Conservation (phyloP, 2,329 filamentous ascomycete species). For the Furcasterigmium furcatum region DNA sequence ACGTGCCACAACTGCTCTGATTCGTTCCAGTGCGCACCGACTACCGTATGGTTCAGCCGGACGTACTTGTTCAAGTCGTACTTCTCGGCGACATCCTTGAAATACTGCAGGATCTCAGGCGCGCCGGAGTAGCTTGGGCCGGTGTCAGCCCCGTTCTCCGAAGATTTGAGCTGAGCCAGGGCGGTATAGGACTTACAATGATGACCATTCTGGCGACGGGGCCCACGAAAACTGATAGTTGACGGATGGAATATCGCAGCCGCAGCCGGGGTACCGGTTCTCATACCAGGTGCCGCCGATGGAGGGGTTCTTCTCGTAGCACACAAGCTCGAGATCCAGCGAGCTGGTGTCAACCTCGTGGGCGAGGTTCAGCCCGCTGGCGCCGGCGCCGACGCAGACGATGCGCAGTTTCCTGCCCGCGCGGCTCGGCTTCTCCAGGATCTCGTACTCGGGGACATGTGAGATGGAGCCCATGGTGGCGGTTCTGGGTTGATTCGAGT, state of each 20-base stretch:
- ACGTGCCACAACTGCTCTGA: constrained; percentile 14
- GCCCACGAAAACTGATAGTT: constrained; percentile 10
- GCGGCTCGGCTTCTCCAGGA: constrained; percentile 18
- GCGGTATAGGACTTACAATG: constrained; percentile 7
- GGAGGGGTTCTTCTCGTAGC: constrained; percentile 22
- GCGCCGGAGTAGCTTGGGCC: constrained; percentile 11
- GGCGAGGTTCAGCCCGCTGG: constrained; percentile 22
- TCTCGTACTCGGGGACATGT: constrained; percentile 12
- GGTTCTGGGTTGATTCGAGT: background rate
- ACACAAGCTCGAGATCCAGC: constrained; percentile 17
- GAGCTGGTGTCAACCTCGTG: constrained; percentile 15
- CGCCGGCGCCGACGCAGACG: constrained; percentile 23
- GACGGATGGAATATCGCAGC: constrained; percentile 17
- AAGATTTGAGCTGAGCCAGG: too few species aligned
- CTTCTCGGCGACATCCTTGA: constrained; percentile 17
- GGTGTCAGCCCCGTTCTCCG: background rate
- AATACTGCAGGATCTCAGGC: constrained; percentile 18
- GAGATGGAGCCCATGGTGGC: constrained; percentile 8
- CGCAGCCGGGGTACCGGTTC: constrained; percentile 18
- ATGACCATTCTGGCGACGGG: constrained; percentile 5
- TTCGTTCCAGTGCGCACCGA: constrained; percentile 17
- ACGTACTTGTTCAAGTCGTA: constrained; percentile 16
- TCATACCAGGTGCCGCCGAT: constrained; percentile 21
- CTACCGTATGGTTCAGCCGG: constrained; percentile 14
- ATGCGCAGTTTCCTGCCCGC: constrained; percentile 19